Conservation (phyloP, 352 stramenopile species). For the Globisporangium spinosum region DNA sequence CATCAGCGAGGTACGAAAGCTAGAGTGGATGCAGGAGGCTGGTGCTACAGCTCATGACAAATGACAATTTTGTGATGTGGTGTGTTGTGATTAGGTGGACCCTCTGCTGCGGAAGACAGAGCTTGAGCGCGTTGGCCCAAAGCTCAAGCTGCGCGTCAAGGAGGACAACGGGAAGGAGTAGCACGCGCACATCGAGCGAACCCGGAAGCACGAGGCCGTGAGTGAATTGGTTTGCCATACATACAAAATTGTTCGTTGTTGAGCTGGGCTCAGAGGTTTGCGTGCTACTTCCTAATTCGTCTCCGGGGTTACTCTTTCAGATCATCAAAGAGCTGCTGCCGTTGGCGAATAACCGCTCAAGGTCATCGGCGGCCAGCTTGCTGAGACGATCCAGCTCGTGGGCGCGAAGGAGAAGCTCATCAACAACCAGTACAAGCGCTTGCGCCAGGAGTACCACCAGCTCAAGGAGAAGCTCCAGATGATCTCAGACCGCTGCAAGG, state of each 20-base stretch:
- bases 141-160: conserved; percentile 57
- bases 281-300: background rate
- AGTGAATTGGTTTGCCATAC: background rate
- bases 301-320: conserved; percentile 8
- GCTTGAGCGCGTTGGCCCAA: conserved; percentile 73
- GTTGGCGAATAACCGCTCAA: conserved; percentile 49
- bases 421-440: conserved; percentile 78
- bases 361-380: conserved; percentile 50
- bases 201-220: conserved; percentile 63
- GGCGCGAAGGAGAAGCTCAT: conserved; percentile 70
- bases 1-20: conserved; percentile 40
- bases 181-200: conserved; percentile 77
- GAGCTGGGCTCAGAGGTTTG: background rate
- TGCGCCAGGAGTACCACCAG: conserved; percentile 59
- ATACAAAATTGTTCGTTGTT: background rate
- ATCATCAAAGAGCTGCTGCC: conserved; percentile 57
- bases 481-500: conserved; percentile 62
- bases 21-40: background rate
- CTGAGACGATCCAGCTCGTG: conserved; percentile 60
- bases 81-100: conserved; percentile 36
- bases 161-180: conserved; percentile 72
- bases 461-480: conserved; percentile 63
- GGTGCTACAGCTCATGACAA: background rate
- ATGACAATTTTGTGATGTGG: background rate
- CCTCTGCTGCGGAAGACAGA: conserved; percentile 82